These are phyloP conservation scores for Colletotrichum limetticola DNA, from an alignment of 2,329 filamentous ascomycete genomes.

Conservation along the genomic window DNA sequence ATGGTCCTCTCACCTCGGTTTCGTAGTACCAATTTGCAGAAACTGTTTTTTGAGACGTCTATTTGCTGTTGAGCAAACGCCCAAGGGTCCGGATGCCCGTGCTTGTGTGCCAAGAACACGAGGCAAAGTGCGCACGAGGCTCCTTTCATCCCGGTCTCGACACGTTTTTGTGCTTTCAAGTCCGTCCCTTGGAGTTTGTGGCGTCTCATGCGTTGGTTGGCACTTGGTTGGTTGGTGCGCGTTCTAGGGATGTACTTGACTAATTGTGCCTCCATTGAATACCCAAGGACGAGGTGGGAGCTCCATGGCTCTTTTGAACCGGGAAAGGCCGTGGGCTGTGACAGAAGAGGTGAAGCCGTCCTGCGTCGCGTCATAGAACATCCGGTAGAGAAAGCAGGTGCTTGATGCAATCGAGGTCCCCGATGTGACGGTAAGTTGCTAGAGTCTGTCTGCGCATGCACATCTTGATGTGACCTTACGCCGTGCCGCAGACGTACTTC, in stretches of 20 bases:
- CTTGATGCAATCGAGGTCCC: neutral
- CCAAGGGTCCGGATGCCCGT: slow-evolving; percentile 3
- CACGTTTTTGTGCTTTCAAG: slow-evolving; percentile 20
- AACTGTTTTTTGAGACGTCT: neutral
- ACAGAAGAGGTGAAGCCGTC: neutral
- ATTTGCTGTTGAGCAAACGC: neutral
- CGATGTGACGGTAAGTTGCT: neutral
- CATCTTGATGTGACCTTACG: neutral
- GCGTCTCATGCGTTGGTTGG: neutral
- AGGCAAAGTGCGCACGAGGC: slow-evolving; percentile 9
- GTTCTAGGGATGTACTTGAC: neutral
- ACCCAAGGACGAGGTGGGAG: neutral
- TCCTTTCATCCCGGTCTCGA: slow-evolving; percentile 27
- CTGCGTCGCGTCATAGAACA: neutral
- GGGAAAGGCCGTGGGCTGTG: neutral
- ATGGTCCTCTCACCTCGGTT: slow-evolving; percentile 18
- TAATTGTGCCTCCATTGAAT: neutral
- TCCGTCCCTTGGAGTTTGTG: slow-evolving; percentile 12
- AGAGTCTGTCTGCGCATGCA: neutral
- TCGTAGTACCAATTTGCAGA: neutral
- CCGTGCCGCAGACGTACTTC: neutral
- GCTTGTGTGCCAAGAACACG: slow-evolving; percentile 16
- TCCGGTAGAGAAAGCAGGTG: neutral
- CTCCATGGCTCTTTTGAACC: neutral
- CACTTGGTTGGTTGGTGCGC: neutral